A percentile compares a stretch with the other conserved stretches of the same genome.
Evolutionary conservation across 306 rosid species (phyloP).

Genomic region (Casuarina equisetifolia): DNA sequence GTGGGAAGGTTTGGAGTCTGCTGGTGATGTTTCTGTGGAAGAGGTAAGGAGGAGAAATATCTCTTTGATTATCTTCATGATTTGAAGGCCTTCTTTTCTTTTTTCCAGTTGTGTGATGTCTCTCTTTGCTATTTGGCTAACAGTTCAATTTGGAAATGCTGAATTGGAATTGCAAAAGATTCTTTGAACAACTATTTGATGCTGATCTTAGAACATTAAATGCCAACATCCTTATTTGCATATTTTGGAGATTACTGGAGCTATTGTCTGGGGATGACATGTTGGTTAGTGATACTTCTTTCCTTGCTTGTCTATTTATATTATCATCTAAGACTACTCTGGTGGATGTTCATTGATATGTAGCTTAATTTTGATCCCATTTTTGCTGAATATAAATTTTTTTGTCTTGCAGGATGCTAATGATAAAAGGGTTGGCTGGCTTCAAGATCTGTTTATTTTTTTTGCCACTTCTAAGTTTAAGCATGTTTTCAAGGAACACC

Average conservation of each 20-base stretch:
- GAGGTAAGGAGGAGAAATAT: slow-evolving; percentile 49
- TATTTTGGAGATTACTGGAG: slow-evolving; percentile 73
- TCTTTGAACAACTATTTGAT: slow-evolving; percentile 46
- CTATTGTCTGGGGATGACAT: slow-evolving; percentile 50
- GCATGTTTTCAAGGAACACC: slow-evolving; percentile 66
- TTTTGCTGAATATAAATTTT: slow-evolving; percentile 12
- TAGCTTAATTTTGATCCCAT: slow-evolving; percentile 12
- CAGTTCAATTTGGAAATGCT: slow-evolving; percentile 65
- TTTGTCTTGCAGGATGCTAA: slow-evolving; percentile 60
- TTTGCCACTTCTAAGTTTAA: slow-evolving; percentile 64
- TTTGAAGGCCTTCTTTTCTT: background rate
- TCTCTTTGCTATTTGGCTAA: slow-evolving; percentile 28
- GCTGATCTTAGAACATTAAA: slow-evolving; percentile 47
- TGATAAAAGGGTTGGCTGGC: slow-evolving; percentile 56
- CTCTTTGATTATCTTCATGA: slow-evolving; percentile 5
- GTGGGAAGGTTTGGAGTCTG: slow-evolving; percentile 57
- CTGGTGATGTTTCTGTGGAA: slow-evolving; percentile 41
- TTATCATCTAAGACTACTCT: slow-evolving; percentile 18
- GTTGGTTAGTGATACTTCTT: slow-evolving; percentile 52
- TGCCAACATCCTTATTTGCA: slow-evolving; percentile 54
- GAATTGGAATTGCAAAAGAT: slow-evolving; percentile 67
- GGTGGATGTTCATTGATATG: slow-evolving; percentile 5
- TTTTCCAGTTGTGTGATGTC: slow-evolving; percentile 7
- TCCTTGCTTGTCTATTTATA: slow-evolving; percentile 1
- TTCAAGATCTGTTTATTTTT: slow-evolving; percentile 64